Base-by-base conservation (phyloP, 768 basidiomycete species). In the Udeniomyces megalosporus region DNA sequence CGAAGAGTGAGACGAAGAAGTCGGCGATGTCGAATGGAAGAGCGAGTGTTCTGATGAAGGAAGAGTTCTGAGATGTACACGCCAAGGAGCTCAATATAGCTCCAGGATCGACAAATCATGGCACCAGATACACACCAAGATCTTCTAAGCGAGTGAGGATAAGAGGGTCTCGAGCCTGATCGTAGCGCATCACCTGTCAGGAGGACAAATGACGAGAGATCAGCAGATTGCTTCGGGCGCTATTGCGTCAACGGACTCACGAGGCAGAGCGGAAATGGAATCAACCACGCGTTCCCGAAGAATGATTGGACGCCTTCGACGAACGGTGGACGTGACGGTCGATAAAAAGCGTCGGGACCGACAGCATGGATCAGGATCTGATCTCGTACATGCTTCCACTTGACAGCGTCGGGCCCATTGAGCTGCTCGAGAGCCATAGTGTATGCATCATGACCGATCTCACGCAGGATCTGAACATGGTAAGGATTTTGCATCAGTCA, bases 251-350 rank as follows among this genome's bases (percentile, higher is more conserved):
- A 28, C 2, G 3, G 51, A 54, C 64, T 32, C 66, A 82, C 83
- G 58, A 85, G 73, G 0, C 82, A 80, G 0, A 85, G 84, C 0
- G 86, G 86, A 68, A 88, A 88, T 3, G 85, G 84, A 31, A 86
- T 78, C 79, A 83, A 82, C 82, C 84, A 86, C 10, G 84, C 80
- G 65, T 85, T 84, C 10, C 86, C 86, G 69, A 86, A 88, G 69
- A 75, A 80, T 47, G 76, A 78, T 3, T 74, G 76, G 59, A 79
- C 76, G 0, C 75, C 73, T 0, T 74, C 71, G 4, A 68, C 66
- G 3, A 69, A 53, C 3, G 66, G 53, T 72, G 69, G 28, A 14
- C 20, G 50, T 11, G 31, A 58, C n/a, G 68, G 62, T 15, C 44
- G 55, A 82, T 82, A 88, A 70, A 82, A 86, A 51, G 79, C 81